Evolutionary conservation across 176 grass and related monocot genomes (phyloP), one percentile per base, ranked within the genome.

Genomic region (Triticum turgidum): DNA sequence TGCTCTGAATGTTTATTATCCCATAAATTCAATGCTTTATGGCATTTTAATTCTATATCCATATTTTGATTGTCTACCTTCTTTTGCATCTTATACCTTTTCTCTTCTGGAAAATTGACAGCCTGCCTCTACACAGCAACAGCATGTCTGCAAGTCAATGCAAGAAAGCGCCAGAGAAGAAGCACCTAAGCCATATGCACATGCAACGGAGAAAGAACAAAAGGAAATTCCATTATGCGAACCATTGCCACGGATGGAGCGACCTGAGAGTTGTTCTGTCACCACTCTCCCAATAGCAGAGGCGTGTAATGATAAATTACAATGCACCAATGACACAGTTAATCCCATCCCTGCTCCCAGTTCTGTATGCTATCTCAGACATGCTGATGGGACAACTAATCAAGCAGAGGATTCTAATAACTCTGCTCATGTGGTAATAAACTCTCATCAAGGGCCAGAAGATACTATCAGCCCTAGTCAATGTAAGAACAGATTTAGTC

Each of bases 401-500:
- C 62, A 14, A n/a, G 47, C 5, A 85, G 54, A 76, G 76, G 81
- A 76, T 84, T 80, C 61, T 76, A 87, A 84, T 47, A 67, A 64
- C 29, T 81, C 61, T 63, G 76, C 69, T 12, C 41, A 25, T 39
- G 62, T 9, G 0, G 61, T 24, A 76, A 67, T 41, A 61, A 76
- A 30, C 81, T 87, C 14, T 51, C 61, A 84, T 80, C n/a, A 80
- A 76, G 44, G 17, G 14, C 17, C 15, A 2, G 72, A 80, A 30
- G 64, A 49, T 91, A 45, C 27, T 75, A 9, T 13, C 7, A 45
- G 11, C 47, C 61, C 61, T 77, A 27, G 21, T 64, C 81, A 87
- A 80, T 83, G 14, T 69, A 91, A 68, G 37, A 81, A 59, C 59
- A 87, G 76, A 68, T 88, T 69, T 85, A 80, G 76, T 81, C 69